Percentiles rank a stretch among this genome's conserved stretches.
These are phyloP conservation scores for Penicillium brevicompactum DNA, from an alignment of 2,329 filamentous ascomycete genomes.

Conservation along the genomic window DNA sequence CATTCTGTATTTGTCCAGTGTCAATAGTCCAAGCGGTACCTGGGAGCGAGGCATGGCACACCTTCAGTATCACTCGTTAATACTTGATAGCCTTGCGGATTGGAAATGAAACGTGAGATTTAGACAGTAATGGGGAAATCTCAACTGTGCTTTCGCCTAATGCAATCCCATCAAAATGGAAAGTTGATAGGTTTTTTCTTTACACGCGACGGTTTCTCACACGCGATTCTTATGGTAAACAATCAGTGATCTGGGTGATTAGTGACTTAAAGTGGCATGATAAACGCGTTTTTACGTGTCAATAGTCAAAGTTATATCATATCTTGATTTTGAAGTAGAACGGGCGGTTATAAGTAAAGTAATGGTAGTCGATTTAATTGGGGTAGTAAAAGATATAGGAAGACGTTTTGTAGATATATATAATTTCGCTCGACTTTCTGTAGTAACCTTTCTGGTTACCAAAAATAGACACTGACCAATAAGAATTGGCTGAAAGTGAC, in stretches of 20 bases:
- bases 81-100: not conserved
- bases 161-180: not conserved
- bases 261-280: not conserved
- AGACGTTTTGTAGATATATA: not conserved
- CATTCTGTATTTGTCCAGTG: constrained; percentile 7
- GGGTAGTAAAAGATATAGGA: not conserved
- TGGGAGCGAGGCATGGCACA: not conserved
- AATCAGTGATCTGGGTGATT: not conserved
- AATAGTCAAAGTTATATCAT: not conserved
- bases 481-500: not conserved
- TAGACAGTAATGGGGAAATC: not conserved
- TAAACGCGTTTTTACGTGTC: constrained; percentile 3
- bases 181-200: constrained; percentile 4
- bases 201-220: not conserved
- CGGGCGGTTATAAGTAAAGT: not conserved
- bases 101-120: not conserved
- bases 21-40: constrained; percentile 1
- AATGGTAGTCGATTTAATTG: constrained; percentile 1
- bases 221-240: constrained; percentile 1
- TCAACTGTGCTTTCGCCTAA: not conserved
- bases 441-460: not conserved
- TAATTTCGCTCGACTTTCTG: constrained; percentile 1
- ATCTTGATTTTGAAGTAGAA: constrained; percentile 1
- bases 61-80: not conserved
- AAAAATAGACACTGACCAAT: not conserved